Conservation (phyloP, 768 basidiomycete genomes). For the Trichaptum fuscoviolaceum region DNA sequence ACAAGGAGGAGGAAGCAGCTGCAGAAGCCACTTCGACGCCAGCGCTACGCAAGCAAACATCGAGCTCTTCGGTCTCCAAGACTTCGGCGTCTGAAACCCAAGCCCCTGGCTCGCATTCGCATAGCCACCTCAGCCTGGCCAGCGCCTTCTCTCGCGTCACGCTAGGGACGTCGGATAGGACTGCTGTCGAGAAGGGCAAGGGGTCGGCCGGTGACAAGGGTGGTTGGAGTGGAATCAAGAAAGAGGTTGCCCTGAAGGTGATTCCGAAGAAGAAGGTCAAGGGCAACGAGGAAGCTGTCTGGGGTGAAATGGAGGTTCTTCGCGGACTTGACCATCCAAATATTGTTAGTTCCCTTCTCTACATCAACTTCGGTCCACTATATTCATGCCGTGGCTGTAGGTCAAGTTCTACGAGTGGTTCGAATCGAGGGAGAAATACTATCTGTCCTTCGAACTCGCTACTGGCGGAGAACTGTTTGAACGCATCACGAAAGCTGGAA, state of each 20-base stretch:
- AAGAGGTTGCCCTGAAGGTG: constrained; percentile 83
- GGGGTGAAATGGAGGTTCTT: constrained; percentile 91
- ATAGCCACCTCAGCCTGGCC: not conserved
- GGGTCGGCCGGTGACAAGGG: constrained; percentile 16
- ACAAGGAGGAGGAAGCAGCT: constrained; percentile 23
- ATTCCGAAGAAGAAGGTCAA: constrained; percentile 96
- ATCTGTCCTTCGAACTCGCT: constrained; percentile 92
- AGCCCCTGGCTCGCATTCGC: constrained; percentile 11
- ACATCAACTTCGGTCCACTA: constrained; percentile 11
- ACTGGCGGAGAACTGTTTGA: constrained; percentile 94
- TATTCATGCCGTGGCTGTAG: constrained; percentile 31
- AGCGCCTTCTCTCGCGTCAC: not conserved
- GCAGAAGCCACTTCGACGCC: constrained; percentile 12
- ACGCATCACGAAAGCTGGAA: constrained; percentile 76
- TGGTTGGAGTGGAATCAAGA: constrained; percentile 34
- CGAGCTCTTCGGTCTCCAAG: not conserved
- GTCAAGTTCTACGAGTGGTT: constrained; percentile 98
- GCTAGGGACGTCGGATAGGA: not conserved
- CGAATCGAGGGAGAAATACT: constrained; percentile 90
- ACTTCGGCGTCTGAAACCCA: constrained; percentile 1
- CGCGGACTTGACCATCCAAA: constrained; percentile 88
- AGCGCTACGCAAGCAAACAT: not conserved
- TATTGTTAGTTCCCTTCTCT: constrained; percentile 50
- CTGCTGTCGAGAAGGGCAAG: constrained; percentile 13
- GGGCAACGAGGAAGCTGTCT: constrained; percentile 82